phyloP scores from a whole-genome alignment of 2,329 filamentous ascomycete genomes.

The Penicillium sp. region DNA sequence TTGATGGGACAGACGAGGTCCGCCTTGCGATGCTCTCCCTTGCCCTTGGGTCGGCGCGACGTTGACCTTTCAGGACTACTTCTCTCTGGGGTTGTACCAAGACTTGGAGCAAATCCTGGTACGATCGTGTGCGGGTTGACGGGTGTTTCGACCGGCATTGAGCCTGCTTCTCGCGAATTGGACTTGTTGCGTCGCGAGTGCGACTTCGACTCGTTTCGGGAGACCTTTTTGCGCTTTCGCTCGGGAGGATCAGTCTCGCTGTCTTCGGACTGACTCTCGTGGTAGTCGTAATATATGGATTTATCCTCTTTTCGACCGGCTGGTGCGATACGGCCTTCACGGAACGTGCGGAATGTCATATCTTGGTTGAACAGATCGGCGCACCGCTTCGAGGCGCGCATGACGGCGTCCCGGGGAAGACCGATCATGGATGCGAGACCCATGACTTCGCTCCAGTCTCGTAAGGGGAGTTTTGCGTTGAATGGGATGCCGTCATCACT shows the following conservation, averaged over 20 bases:
- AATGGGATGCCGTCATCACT: background rate
- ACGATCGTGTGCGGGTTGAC: background rate
- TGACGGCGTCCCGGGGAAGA: conserved; percentile 63
- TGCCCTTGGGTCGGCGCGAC: conserved; percentile 14
- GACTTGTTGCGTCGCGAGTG: background rate
- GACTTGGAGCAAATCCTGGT: background rate
- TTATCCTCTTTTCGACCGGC: conserved; percentile 13
- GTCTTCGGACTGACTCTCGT: conserved; percentile 33
- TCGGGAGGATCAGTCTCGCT: conserved; percentile 11
- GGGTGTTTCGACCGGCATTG: background rate
- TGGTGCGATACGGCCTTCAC: conserved; percentile 36
- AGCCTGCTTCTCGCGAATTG: background rate
- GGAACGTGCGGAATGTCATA: conserved; percentile 62
- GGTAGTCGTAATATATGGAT: conserved; percentile 8
- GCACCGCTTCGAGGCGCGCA: conserved; percentile 70
- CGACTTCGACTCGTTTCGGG: background rate
- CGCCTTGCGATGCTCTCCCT: conserved; percentile 27
- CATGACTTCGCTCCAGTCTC: conserved; percentile 84
- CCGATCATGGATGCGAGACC: conserved; percentile 73
- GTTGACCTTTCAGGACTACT: background rate
- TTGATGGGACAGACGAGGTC: conserved; percentile 33
- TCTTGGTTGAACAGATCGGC: conserved; percentile 70
- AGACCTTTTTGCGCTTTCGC: background rate
- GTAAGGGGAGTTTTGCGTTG: conserved; percentile 38
- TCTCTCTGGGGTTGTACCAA: background rate